Evolutionary conservation across 1,284 basidiomycete genomes (phyloP).

Genomic region (Austroboletus novae-zelandiae): DNA sequence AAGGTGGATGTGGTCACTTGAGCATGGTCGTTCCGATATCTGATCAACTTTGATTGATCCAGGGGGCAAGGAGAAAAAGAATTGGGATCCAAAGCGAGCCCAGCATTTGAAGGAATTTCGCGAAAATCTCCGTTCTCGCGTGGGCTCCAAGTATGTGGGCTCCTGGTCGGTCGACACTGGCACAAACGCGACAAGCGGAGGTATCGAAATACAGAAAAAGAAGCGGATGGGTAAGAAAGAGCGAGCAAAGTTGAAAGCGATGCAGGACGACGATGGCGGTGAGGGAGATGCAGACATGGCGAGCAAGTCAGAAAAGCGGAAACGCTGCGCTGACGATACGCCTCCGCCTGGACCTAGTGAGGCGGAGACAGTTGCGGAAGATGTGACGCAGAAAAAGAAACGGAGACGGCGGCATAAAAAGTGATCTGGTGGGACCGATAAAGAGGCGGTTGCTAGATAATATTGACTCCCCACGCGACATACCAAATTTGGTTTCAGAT

Average conservation of each 20-base stretch:
- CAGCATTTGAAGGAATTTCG: slow-evolving; percentile 78
- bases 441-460: background rate
- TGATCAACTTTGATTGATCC: background rate
- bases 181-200: slow-evolving; percentile 10
- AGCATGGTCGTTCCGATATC: background rate
- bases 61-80: slow-evolving; percentile 37
- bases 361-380: slow-evolving; percentile 5
- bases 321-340: slow-evolving; percentile 6
- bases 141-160: slow-evolving; percentile 16
- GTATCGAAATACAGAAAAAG: slow-evolving; percentile 42
- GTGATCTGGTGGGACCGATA: background rate
- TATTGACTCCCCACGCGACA: background rate
- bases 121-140: slow-evolving; percentile 33
- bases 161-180: slow-evolving; percentile 14
- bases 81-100: slow-evolving; percentile 63
- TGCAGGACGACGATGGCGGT: slow-evolving; percentile 8
- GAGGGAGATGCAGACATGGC: background rate
- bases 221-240: slow-evolving; percentile 79
- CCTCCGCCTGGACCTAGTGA: background rate
- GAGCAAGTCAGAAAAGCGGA: slow-evolving; percentile 18
- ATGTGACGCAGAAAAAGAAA: slow-evolving; percentile 29
- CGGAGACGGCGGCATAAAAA: slow-evolving; percentile 39
- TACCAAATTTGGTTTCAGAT: background rate
- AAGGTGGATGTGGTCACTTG: slow-evolving; percentile 8
- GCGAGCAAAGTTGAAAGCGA: slow-evolving; percentile 51